These are phyloP conservation scores for Hygrocybe punicea DNA, from an alignment of 768 basidiomycete genomes.

Conservation along the genomic window DNA sequence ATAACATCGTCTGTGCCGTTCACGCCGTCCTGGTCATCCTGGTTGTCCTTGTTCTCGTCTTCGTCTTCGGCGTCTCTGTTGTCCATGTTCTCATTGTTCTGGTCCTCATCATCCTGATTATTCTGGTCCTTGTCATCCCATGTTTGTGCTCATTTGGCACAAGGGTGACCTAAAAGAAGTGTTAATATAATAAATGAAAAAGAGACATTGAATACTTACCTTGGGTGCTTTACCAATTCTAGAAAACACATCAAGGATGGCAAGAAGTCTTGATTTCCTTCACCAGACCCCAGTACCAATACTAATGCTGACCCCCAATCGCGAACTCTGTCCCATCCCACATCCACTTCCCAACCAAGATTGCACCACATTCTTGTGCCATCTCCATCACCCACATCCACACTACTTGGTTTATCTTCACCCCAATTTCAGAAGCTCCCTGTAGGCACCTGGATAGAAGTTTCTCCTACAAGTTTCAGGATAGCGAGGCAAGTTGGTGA, in stretches of 20 bases:
- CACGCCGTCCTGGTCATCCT: too few species aligned
- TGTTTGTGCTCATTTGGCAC: too few species aligned
- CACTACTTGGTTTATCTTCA: constrained; percentile 63
- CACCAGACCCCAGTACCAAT: constrained; percentile 10
- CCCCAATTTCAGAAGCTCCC: constrained; percentile 67
- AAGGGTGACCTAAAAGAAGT: too few species aligned
- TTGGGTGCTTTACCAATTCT: background rate
- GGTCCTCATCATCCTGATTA: too few species aligned
- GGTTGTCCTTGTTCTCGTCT: too few species aligned
- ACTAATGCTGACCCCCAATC: background rate
- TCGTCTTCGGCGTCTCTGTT: too few species aligned
- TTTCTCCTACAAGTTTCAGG: constrained; percentile 68
- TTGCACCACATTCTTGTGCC: constrained; percentile 68
- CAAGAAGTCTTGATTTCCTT: constrained; percentile 77
- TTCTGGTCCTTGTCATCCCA: too few species aligned
- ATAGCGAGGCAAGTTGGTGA: constrained; percentile 66
- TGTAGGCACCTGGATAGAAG: constrained; percentile 72
- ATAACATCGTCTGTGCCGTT: too few species aligned
- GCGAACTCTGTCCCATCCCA: background rate
- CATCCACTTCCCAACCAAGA: constrained; percentile 22
- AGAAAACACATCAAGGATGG: constrained; percentile 82
- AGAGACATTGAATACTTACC: too few species aligned
- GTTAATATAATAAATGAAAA: too few species aligned
- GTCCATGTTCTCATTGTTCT: too few species aligned
- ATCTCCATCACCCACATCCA: constrained; percentile 43